Percentiles rank a stretch among this genome's conserved stretches.
Conservation (phyloP, 352 stramenopile genomes). For the Globisporangium nodosum region DNA sequence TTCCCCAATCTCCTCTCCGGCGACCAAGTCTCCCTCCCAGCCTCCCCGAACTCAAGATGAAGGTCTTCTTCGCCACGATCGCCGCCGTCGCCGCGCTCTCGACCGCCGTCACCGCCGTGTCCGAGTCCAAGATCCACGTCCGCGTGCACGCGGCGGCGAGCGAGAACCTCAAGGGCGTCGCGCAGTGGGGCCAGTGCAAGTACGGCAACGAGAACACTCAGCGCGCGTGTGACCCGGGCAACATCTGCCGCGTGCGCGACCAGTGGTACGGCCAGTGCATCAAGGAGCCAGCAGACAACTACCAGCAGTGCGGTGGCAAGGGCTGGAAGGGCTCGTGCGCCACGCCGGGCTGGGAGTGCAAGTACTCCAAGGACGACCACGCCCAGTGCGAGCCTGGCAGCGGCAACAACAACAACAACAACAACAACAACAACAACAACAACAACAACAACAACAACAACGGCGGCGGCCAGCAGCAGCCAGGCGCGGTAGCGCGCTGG, state of each 20-base stretch:
- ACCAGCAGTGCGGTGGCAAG: slow-evolving; percentile 2
- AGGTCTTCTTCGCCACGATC: neutral
- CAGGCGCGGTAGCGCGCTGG: neutral
- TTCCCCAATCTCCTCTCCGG: neutral
- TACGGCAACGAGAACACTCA: neutral
- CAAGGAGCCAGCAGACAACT: neutral
- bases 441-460: neutral
- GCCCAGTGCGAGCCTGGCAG: neutral
- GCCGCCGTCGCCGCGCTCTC: neutral
- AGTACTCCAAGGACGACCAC: neutral
- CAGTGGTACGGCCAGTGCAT: slow-evolving; percentile 5
- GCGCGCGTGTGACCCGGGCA: neutral
- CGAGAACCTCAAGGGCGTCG: neutral
- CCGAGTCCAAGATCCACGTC: neutral
- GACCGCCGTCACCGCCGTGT: neutral
- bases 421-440: neutral
- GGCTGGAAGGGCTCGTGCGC: slow-evolving; percentile 3
- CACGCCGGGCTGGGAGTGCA: neutral
- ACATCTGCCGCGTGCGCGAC: neutral
- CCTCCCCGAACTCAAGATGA: neutral
- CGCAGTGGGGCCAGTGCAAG: slow-evolving; percentile 5
- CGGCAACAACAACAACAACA: neutral
- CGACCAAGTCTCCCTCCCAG: neutral
- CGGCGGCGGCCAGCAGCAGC: neutral
- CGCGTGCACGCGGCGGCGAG: neutral